A percentile compares a stretch with the other conserved stretches of the same genome.
Evolutionary conservation across 1,284 basidiomycete species (phyloP).

Genomic region (Ceratobasidium theobromae): DNA sequence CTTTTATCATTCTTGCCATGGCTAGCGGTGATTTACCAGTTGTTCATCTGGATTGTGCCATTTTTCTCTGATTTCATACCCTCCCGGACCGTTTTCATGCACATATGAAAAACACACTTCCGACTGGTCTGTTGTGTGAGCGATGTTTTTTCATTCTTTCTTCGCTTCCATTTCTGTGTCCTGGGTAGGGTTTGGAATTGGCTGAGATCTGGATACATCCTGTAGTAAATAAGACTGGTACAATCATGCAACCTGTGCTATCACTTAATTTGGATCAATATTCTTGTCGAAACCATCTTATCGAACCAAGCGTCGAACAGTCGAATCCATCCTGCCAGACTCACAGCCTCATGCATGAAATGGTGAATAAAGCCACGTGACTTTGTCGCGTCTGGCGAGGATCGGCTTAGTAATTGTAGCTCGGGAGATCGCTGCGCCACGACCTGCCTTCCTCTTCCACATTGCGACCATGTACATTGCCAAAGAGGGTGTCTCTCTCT

Average conservation of each 20-base stretch:
- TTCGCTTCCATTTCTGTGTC: not conserved
- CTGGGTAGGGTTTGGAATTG: not conserved
- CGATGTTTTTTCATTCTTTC: slow-evolving; percentile 4
- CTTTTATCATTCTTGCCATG: slow-evolving; percentile 5
- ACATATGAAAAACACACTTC: slow-evolving; percentile 27
- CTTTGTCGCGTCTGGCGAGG: not conserved
- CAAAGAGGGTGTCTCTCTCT: slow-evolving; percentile 27
- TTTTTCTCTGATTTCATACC: not conserved
- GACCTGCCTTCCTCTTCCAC: not conserved
- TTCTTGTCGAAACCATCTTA: too few relatives aligned
- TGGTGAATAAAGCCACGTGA: slow-evolving; percentile 15
- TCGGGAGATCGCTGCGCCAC: slow-evolving; percentile 22
- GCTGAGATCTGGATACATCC: slow-evolving; percentile 9
- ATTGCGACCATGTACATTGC: slow-evolving; percentile 18
- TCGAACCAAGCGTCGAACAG: not conserved
- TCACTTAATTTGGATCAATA: too few relatives aligned
- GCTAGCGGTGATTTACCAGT: slow-evolving; percentile 6
- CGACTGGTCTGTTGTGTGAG: slow-evolving; percentile 29
- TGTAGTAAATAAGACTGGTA: slow-evolving; percentile 26
- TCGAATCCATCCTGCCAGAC: too few relatives aligned
- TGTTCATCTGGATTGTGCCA: not conserved
- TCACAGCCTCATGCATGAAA: not conserved
- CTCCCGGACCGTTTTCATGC: slow-evolving; percentile 8
- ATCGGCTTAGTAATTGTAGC: slow-evolving; percentile 3
- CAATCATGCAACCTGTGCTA: slow-evolving; percentile 24